A percentile compares a stretch with the other conserved stretches of the same genome.
Evolutionary conservation across 495 filamentous ascomycete species (phyloP).

Genomic region (Polyplosphaeria fusca): DNA sequence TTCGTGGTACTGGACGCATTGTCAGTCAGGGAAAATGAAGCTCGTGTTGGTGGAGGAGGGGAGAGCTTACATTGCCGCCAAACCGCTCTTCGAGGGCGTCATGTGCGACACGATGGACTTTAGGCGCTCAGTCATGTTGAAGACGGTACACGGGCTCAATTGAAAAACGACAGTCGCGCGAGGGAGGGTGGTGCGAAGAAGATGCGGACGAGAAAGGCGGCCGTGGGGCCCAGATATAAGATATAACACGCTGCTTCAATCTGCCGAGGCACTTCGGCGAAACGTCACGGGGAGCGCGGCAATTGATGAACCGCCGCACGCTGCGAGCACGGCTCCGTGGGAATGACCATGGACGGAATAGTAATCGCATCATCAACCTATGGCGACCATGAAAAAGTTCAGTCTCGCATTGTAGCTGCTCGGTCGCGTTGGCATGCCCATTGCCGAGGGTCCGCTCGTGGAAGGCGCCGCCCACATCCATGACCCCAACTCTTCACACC

Average conservation of each 20-base stretch:
- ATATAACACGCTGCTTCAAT: no score
- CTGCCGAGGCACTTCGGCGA: slow-evolving; percentile 13
- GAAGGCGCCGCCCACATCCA: no score
- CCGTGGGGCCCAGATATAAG: neutral
- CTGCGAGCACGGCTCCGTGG: neutral
- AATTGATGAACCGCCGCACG: neutral
- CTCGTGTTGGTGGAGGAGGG: neutral
- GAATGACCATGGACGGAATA: neutral
- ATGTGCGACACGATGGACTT: slow-evolving; percentile 85
- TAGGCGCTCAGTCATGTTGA: slow-evolving; percentile 79
- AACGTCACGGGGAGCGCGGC: neutral
- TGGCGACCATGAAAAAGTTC: no score
- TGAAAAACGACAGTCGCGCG: neutral
- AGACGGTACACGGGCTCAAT: neutral
- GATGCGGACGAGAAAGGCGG: neutral
- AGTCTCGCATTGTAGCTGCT: no score
- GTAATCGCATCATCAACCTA: neutral
- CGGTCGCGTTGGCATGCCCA: no score
- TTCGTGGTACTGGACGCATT: slow-evolving; percentile 69
- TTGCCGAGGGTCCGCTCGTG: no score
- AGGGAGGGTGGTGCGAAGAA: neutral
- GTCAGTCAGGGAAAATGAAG: slow-evolving; percentile 1
- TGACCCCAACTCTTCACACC: no score
- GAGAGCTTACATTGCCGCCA: slow-evolving; percentile 70
- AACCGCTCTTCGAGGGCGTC: slow-evolving; percentile 61